Base-by-base conservation (phyloP, 1,284 basidiomycete genomes). In the Sporisorium graminicola region DNA sequence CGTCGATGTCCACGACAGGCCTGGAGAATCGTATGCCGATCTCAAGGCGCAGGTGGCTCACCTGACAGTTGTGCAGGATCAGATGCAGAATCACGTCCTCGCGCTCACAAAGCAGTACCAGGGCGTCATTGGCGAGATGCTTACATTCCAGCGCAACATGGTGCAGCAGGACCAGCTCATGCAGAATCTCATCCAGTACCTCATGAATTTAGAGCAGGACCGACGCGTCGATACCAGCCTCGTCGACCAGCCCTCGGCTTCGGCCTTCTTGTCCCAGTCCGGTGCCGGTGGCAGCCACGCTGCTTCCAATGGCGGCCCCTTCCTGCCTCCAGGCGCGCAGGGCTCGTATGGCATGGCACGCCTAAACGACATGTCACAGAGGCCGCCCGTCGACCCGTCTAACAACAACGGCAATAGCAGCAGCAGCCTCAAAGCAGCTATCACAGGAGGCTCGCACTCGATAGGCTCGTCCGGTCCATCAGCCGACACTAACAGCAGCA, bases 81-180 rank as follows among this genome's bases (percentile, higher is more conserved):
- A 79, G 65, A 80, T 83, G 82, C 77, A 74, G 43, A 76, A 63
- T 16, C 82, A 83, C 59, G 89, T 91, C 71, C 88, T 88, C 40
- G 89, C 89, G 53, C 87, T 94, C 29, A 92, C 93, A 83, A 88
- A 89, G 65, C 91, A 91, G 82, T 93, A 94, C 85, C 90, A 92
- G 84, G 90, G 89, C 68, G 90, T 94, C 43, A 89, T 94, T 27
- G 89, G 90, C 68, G 93, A 94, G 86, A 91, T 95, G 89, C 91
- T 92, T 77, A 90, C 90, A 58, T 92, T 94, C 83, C 93, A 94
- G 87, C 87, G 91, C 65, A 92, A 91, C 79, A 91, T 93, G 90
- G 91, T 92, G 33, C 91, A 93, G 86, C 93, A 94, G 87, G 93
- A 95, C 77, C 90, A 90, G 56, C 86, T 94, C 67, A 92, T 94